Evolutionary conservation across 2,329 filamentous ascomycete species (phyloP).

Genomic region (Gnomoniopsis sp.): DNA sequence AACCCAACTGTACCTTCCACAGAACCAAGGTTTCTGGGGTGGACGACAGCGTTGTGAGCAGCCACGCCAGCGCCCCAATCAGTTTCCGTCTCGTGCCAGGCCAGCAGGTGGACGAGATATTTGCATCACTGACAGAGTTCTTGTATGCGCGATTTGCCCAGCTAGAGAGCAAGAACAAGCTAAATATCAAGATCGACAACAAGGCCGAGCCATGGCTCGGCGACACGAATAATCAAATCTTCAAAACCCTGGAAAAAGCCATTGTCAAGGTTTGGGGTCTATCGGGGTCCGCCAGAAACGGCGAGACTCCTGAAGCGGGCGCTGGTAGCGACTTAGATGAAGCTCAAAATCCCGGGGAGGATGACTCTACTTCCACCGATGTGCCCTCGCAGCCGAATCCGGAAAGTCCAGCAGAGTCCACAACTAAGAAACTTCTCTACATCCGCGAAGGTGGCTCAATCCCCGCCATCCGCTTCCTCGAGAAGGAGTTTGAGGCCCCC

Average conservation of each 20-base stretch:
- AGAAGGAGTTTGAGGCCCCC: slow-evolving; percentile 88
- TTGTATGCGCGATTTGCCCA: slow-evolving; percentile 67
- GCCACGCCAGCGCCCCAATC: slow-evolving; percentile 81
- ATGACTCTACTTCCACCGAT: neutral
- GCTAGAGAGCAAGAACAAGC: slow-evolving; percentile 75
- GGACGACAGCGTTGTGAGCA: slow-evolving; percentile 87
- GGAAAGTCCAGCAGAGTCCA: neutral
- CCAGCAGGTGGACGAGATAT: slow-evolving; percentile 79
- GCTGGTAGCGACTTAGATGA: neutral
- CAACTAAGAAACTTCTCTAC: slow-evolving; percentile 68
- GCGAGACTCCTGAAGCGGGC: neutral
- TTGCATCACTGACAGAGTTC: slow-evolving; percentile 62
- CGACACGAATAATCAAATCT: slow-evolving; percentile 86
- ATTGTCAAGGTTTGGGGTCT: slow-evolving; percentile 81
- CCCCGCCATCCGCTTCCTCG: slow-evolving; percentile 87
- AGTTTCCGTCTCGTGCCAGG: slow-evolving; percentile 92
- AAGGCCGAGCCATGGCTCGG: slow-evolving; percentile 95
- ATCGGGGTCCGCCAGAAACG: slow-evolving; percentile 9
- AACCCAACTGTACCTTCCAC: slow-evolving; percentile 92
- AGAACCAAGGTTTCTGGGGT: slow-evolving; percentile 89
- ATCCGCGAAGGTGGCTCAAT: slow-evolving; percentile 96
- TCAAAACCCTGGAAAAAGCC: slow-evolving; percentile 80
- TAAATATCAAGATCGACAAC: slow-evolving; percentile 84
- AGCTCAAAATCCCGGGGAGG: neutral
- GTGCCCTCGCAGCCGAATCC: neutral